Evolutionary conservation across 1,284 basidiomycete genomes (phyloP).

Genomic region (Puccinia polysora): DNA sequence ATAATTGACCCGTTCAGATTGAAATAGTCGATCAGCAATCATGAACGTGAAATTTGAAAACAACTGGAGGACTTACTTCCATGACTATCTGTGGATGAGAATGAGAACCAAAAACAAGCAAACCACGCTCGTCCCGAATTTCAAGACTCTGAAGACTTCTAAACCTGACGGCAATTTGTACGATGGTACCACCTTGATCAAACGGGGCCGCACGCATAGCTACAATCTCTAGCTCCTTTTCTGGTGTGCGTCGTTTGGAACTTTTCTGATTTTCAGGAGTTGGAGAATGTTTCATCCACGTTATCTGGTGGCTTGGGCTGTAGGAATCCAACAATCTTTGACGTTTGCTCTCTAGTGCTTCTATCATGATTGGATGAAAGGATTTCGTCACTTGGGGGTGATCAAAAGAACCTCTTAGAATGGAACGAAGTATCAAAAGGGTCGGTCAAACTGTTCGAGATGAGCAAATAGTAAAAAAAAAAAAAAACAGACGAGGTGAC

Average conservation of each 20-base stretch:
- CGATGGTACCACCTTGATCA: constrained; percentile 29
- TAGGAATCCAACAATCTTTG: constrained; percentile 6
- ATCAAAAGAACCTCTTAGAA: constrained; percentile 19
- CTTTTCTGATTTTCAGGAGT: not conserved
- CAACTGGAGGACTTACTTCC: constrained; percentile 14
- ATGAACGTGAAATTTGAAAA: not conserved
- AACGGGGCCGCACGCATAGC: constrained; percentile 41
- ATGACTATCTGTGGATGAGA: constrained; percentile 14
- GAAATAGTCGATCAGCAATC: not conserved
- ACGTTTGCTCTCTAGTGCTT: constrained; percentile 12
- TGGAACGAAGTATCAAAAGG: not conserved
- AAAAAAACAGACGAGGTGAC: constrained; percentile 29
- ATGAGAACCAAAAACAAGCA: constrained; percentile 39
- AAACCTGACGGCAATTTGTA: constrained; percentile 38
- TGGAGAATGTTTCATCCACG: constrained; percentile 21
- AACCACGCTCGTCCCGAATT: constrained; percentile 30
- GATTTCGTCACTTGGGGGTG: constrained; percentile 1
- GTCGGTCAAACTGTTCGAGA: not conserved
- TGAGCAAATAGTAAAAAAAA: not conserved
- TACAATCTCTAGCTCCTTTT: constrained; percentile 19
- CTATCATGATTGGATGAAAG: constrained; percentile 25
- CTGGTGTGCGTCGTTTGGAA: not conserved
- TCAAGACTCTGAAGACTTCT: constrained; percentile 20
- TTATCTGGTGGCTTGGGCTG: constrained; percentile 30
- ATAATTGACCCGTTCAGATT: not conserved